Evolutionary conservation across 2,329 filamentous ascomycete genomes (phyloP).

Genomic region (Arthrobotrys musiformis): DNA sequence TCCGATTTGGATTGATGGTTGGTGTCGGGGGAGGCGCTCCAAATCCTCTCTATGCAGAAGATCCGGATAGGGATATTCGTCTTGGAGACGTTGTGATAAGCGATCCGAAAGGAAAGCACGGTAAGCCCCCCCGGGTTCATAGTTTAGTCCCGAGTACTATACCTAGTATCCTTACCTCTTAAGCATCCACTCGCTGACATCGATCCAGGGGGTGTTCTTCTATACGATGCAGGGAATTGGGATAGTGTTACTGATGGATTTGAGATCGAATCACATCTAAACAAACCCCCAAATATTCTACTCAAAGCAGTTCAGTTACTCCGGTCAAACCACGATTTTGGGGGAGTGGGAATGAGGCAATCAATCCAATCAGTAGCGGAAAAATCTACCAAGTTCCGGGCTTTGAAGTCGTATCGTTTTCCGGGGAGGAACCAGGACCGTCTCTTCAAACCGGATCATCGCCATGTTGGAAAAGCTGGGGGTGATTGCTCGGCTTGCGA

Average conservation of each 20-base stretch:
- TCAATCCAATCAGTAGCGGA: not conserved
- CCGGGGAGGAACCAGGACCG: slow-evolving; percentile 11
- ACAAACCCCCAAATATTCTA: slow-evolving; percentile 16
- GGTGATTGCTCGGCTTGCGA: not conserved
- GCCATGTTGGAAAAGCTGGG: not conserved
- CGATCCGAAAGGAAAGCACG: not conserved
- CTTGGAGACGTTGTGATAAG: slow-evolving; percentile 33
- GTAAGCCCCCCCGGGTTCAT: slow-evolving; percentile 12
- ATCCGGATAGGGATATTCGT: slow-evolving; percentile 20
- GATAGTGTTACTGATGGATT: not conserved
- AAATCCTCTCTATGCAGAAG: not conserved
- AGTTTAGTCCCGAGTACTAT: no score
- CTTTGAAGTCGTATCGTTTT: no score
- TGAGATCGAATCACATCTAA: slow-evolving; percentile 10
- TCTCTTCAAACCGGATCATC: slow-evolving; percentile 12
- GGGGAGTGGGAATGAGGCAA: slow-evolving; percentile 15
- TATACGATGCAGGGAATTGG: slow-evolving; percentile 26
- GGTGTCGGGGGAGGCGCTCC: slow-evolving; percentile 32
- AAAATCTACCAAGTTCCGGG: not conserved
- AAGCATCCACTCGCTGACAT: no score
- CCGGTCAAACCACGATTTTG: not conserved
- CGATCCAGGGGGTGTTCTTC: slow-evolving; percentile 25
- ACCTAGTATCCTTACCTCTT: no score
- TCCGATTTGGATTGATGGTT: slow-evolving; percentile 23
- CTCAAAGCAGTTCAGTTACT: not conserved